A percentile compares a stretch with the other conserved stretches of the same genome.
phyloP scores from a whole-genome alignment of 2,329 filamentous ascomycete species.

The Phaeophleospora eucalypticola region DNA sequence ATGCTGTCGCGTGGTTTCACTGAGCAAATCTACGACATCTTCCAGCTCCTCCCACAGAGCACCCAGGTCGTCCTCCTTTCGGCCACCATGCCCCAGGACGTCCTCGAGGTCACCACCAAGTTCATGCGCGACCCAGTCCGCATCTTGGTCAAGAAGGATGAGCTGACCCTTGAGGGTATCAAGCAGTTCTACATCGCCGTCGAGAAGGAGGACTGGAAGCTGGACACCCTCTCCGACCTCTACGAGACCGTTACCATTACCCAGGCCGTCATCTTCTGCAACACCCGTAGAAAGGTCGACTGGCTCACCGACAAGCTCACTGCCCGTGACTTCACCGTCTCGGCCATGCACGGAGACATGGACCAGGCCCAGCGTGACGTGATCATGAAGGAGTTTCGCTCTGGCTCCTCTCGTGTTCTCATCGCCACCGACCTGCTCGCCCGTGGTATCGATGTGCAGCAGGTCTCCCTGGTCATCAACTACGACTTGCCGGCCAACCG shows the following conservation, averaged over 20 bases:
- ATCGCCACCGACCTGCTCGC: constrained; percentile 97
- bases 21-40: constrained; percentile 99
- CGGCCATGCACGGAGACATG: constrained; percentile 99
- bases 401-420: constrained; percentile 94
- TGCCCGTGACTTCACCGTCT: constrained; percentile 95
- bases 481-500: constrained; percentile 98
- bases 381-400: constrained; percentile 99
- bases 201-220: constrained; percentile 99
- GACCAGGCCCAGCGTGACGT: constrained; percentile 95
- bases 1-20: constrained; percentile 99
- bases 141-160: constrained; percentile 99
- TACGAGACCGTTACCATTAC: constrained; percentile 99
- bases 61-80: constrained; percentile 98
- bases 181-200: constrained; percentile 99
- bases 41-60: constrained; percentile 95
- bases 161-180: constrained; percentile 98
- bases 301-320: constrained; percentile 99
- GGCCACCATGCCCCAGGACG: constrained; percentile 98
- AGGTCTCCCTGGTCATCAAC: constrained; percentile 99
- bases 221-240: constrained; percentile 95
- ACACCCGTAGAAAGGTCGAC: constrained; percentile 99
- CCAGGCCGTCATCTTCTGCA: constrained; percentile 99
- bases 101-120: constrained; percentile 98
- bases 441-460: constrained; percentile 99
- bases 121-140: constrained; percentile 99